Evolutionary conservation across 176 grass and related monocot species (phyloP).

Genomic region (Raddia distichophylla): DNA sequence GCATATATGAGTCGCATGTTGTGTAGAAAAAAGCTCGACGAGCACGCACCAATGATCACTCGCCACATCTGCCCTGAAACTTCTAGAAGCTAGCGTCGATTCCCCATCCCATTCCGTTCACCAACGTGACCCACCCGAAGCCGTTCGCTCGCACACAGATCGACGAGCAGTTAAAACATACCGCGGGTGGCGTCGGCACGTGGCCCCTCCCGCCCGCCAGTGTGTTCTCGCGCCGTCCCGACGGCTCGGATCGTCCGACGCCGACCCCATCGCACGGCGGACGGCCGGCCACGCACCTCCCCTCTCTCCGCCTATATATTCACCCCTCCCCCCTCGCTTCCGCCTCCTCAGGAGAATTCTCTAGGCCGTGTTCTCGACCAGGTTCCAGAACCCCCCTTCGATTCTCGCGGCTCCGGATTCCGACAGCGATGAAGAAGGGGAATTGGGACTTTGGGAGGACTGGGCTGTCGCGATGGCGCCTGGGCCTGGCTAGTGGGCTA

Average conservation of each 20-base stretch:
- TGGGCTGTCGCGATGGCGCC: no score
- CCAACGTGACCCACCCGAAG: neutral
- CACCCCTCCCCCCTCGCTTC: neutral
- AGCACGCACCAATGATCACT: no score
- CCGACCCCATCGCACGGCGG: conserved; percentile 34
- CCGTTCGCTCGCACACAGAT: neutral
- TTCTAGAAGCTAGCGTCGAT: neutral
- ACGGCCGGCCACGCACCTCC: neutral
- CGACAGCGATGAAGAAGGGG: conserved; percentile 55
- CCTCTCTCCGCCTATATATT: conserved; percentile 13
- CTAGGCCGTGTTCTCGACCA: neutral
- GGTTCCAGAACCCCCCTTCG: conserved; percentile 26
- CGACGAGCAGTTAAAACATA: conserved; percentile 12
- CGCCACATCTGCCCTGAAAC: no score
- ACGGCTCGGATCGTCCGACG: neutral
- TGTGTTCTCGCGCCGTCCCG: conserved; percentile 1
- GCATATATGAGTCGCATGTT: no score
- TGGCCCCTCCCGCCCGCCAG: conserved; percentile 20
- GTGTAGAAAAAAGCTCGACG: no score
- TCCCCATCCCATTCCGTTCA: neutral
- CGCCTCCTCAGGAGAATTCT: no score
- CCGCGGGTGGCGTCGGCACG: neutral
- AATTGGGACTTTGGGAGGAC: no score
- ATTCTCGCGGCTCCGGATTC: neutral
- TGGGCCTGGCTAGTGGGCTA: no score